Percentiles rank a stretch among this genome's conserved stretches.
Evolutionary conservation across 2,329 filamentous ascomycete genomes (phyloP).

Genomic region (Hypocrella siamensis): DNA sequence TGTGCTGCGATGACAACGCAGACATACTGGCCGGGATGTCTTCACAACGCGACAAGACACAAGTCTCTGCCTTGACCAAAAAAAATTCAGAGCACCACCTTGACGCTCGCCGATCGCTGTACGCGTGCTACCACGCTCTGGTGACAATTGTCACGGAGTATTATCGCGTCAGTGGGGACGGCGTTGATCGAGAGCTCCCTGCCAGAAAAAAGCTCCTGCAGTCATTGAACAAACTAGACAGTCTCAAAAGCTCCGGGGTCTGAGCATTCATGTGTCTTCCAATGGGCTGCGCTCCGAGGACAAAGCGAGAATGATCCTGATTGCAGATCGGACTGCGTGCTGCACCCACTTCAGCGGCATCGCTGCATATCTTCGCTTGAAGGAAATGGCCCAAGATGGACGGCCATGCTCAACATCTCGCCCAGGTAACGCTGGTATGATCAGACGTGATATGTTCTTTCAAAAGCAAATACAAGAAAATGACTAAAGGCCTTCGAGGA

Average conservation of each 20-base stretch:
- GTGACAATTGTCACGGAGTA: slow-evolving; percentile 37
- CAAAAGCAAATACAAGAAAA: no score
- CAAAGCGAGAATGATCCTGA: no score
- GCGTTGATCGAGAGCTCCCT: slow-evolving; percentile 33
- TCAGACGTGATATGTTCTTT: no score
- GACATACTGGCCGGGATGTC: slow-evolving; percentile 33
- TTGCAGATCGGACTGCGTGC: no score
- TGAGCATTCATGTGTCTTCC: background rate
- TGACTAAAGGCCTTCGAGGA: no score
- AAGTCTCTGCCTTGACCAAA: background rate
- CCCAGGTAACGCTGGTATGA: no score
- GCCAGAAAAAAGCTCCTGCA: slow-evolving; percentile 34
- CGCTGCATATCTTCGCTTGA: no score
- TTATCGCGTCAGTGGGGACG: slow-evolving; percentile 33
- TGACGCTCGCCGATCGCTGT: slow-evolving; percentile 33
- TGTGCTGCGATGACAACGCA: slow-evolving; percentile 26
- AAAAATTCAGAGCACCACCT: no score
- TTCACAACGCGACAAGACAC: background rate
- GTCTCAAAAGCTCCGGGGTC: slow-evolving; percentile 16
- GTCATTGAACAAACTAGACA: slow-evolving; percentile 29
- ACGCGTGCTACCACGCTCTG: slow-evolving; percentile 41
- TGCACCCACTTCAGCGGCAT: no score
- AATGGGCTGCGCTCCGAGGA: no score
- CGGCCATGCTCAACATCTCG: no score
- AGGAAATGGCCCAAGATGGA: no score